Evolutionary conservation across 2,329 filamentous ascomycete genomes (phyloP).

Genomic region (Huntiella omanensis): DNA sequence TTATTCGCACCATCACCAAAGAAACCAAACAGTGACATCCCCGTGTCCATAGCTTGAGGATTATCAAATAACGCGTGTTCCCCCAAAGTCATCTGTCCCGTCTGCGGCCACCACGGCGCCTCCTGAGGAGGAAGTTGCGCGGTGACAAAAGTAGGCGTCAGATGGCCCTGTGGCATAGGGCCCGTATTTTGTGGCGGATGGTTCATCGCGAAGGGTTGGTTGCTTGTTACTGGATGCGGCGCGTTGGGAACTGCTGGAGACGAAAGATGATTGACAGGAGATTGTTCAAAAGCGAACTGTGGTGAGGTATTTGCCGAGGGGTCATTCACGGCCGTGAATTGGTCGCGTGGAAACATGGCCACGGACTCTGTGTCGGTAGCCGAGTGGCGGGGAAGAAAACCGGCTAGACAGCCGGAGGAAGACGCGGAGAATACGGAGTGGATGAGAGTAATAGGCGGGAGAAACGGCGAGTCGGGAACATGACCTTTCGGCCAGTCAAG

Average conservation of each 20-base stretch:
- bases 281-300: background rate
- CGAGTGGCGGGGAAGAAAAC: background rate
- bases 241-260: constrained; percentile 1
- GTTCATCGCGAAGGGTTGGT: background rate
- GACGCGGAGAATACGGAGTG: too few species aligned
- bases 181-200: background rate
- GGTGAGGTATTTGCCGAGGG: background rate
- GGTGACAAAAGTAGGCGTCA: constrained; percentile 4
- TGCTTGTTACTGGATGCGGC: background rate
- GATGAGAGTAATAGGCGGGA: too few species aligned
- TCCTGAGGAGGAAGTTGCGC: constrained; percentile 3
- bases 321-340: background rate
- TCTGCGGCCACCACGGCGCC: constrained; percentile 6
- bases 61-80: too few species aligned
- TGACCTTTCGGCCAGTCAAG: too few species aligned
- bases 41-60: too few species aligned
- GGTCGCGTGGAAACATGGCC: constrained; percentile 2
- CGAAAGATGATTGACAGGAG: background rate
- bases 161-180: too few species aligned
- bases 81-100: too few species aligned
- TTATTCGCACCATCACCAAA: too few species aligned
- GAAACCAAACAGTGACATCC: too few species aligned
- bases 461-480: too few species aligned
- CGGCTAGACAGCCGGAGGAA: background rate
- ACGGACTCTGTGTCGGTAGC: background rate